Conservation (phyloP, 768 basidiomycete genomes). For the Gymnopilus dilepis region DNA sequence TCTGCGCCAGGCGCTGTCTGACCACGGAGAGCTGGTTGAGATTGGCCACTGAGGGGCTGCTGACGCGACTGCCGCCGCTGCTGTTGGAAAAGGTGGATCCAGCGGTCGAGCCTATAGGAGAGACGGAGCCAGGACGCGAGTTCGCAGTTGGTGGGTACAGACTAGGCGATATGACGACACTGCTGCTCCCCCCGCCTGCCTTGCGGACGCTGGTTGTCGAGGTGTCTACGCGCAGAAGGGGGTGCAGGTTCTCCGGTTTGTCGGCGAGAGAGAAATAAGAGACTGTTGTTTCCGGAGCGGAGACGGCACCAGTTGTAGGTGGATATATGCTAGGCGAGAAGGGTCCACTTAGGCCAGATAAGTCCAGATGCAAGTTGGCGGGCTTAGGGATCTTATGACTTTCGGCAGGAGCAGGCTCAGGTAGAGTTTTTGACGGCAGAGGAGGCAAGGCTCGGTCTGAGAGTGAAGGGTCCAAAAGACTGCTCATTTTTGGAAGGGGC, state of each 20-base stretch:
- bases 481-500: conserved; percentile 25
- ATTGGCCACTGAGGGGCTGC: conserved; percentile 67
- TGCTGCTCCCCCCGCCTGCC: background rate
- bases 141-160: conserved; percentile 17
- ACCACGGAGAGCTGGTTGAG: conserved; percentile 68
- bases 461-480: conserved; percentile 23
- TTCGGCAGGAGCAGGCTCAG: conserved; percentile 7
- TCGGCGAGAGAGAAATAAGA: conserved; percentile 1
- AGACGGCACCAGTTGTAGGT: conserved; percentile 10
- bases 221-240: conserved; percentile 4
- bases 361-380: conserved; percentile 24
- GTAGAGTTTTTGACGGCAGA: conserved; percentile 29
- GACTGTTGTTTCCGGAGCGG: conserved; percentile 1
- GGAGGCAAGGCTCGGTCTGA: conserved; percentile 39
- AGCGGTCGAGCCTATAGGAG: conserved; percentile 17
- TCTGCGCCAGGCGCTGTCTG: conserved; percentile 66
- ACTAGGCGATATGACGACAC: conserved; percentile 18
- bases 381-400: conserved; percentile 14
- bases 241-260: background rate
- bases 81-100: conserved; percentile 35
- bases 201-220: conserved; percentile 6
- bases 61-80: conserved; percentile 29
- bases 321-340: conserved; percentile 30
- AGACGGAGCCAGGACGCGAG: conserved; percentile 13
- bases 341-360: conserved; percentile 21